Base-by-base conservation (phyloP, 805 yeast species). In the Isabelozyma heimii region DNA sequence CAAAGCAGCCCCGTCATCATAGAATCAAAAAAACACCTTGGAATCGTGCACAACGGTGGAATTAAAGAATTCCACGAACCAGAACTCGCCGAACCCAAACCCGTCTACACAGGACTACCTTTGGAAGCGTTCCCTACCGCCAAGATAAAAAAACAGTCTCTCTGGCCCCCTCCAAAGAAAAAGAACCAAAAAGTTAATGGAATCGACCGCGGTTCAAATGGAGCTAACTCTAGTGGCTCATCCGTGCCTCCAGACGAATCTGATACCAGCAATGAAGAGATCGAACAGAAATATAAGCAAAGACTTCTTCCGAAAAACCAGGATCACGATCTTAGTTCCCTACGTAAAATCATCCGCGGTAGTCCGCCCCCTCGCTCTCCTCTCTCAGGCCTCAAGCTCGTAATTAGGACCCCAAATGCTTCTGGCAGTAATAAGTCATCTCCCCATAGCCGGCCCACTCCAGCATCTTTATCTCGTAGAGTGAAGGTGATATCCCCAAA, bases 71-170 rank as follows among this genome's bases (percentile, higher is more conserved):
- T 83, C 65, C 62, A 70, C 16, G 94, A 89, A 57, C 91, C 91
- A 2, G 75, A 73, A 14, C 62, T 75, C 33, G 77, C 81, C 0
- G 77, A 73, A 37, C 82, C 86, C 0, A 63, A 69, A 9, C 83
- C 88, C 40, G 76, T 79, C 9, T 81, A 82, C 37, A 85, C 92
- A 0, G 97, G 97, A 2, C 73, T 82, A 39, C 86, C 94, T 3
- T 66, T 90, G 47, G 89, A 82, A 53, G 75, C 80, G n/a, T 75
- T 76, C 5, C 97, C 97, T 8, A 79, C 82, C 14, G 65, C 73
- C 3, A 84, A 80, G 57, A 69, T 80, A 37, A 81, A 77, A 58
- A 81, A 77, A 52, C 87, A 82, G 42, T 71, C 82, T 14, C 63
- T 77, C 43, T 77, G 86, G 82, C 76, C 82, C 26, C 56, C 63